Base-by-base conservation (phyloP, 345 rosid species). In the Ceriops zippeliana region DNA sequence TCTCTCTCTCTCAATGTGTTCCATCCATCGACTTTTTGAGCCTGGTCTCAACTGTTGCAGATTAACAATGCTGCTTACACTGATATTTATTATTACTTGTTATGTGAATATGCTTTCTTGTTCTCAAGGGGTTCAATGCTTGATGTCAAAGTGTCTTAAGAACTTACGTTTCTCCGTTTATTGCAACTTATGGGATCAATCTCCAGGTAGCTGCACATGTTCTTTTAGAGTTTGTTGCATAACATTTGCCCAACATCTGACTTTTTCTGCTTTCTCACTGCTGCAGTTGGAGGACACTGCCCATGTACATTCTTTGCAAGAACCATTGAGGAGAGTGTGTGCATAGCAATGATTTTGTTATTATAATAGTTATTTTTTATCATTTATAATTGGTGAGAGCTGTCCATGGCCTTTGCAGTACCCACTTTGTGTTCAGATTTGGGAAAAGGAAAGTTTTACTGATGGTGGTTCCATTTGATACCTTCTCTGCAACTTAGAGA, bases 181-280 rank as follows among this genome's bases (percentile, higher is more conserved):
- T 95, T 83, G 97, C 99, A 13, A 87, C 97, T 19, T 95, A 89
- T 63, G 99, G 90, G 78, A 82, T 95, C 71, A 95, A 79, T 78
- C 75, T 84, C 76, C 96, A 87, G 96, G 96, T 91, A 77, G 73
- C 51, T 62, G 56, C 47, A 52, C 57, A 37, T 54, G 59, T 67
- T 35, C 15, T 38, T 61, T 74, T 65, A 52, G 30, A 69, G 56
- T 61, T 30, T 30, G 62, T 60, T 28, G 11, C 58, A 28, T 58
- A 57, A 31, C 46, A 56, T 11, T 28, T 27, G 19, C 24, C 38
- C 46, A 64, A 69, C 61, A 69, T 58, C 27, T 70, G 62, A 52
- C 67, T 34, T 46, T 63, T 65, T 66, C 35, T 26, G 19, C 66
- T 72, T 66, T 79, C 62, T 70, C 66, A 63, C 30, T 74, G 46